Evolutionary conservation across 2,329 filamentous ascomycete genomes (phyloP).

Genomic region (Tricladium varicosporioides): DNA sequence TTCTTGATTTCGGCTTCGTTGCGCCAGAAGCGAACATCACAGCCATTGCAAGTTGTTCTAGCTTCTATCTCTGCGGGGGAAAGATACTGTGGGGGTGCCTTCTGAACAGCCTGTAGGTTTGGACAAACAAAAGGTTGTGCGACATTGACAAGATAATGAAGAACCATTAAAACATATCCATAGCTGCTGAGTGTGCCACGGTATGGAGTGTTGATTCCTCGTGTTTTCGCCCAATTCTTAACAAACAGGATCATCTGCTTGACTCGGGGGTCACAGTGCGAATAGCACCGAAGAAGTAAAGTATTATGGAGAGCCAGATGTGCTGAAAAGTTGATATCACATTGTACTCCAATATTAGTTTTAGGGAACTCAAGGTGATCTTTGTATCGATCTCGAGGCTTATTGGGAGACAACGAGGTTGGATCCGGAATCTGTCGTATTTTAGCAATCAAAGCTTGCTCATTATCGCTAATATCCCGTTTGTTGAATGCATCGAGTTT

Average conservation of each 20-base stretch:
- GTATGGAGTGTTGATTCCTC: conserved; percentile 84
- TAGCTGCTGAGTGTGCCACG: conserved; percentile 85
- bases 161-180: conserved; percentile 87
- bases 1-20: conserved; percentile 67
- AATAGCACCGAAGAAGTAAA: conserved; percentile 77
- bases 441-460: conserved; percentile 17
- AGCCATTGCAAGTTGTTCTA: conserved; percentile 54
- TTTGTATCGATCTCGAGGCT: conserved; percentile 51
- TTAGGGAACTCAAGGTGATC: conserved; percentile 76
- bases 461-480: conserved; percentile 1
- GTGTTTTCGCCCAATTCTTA: conserved; percentile 85
- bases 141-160: conserved; percentile 86
- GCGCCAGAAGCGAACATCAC: conserved; percentile 74
- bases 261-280: conserved; percentile 74
- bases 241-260: conserved; percentile 78
- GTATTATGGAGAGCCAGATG: conserved; percentile 84
- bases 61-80: conserved; percentile 40
- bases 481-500: conserved; percentile 8
- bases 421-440: conserved; percentile 34
- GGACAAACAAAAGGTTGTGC: conserved; percentile 77
- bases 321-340: conserved; percentile 89
- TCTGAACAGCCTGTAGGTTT: conserved; percentile 68
- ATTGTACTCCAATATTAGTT: conserved; percentile 75
- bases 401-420: conserved; percentile 46
- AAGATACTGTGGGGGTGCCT: conserved; percentile 42